Evolutionary conservation across 2,329 filamentous ascomycete species (phyloP).

Genomic region (Talaromyces sp.): DNA sequence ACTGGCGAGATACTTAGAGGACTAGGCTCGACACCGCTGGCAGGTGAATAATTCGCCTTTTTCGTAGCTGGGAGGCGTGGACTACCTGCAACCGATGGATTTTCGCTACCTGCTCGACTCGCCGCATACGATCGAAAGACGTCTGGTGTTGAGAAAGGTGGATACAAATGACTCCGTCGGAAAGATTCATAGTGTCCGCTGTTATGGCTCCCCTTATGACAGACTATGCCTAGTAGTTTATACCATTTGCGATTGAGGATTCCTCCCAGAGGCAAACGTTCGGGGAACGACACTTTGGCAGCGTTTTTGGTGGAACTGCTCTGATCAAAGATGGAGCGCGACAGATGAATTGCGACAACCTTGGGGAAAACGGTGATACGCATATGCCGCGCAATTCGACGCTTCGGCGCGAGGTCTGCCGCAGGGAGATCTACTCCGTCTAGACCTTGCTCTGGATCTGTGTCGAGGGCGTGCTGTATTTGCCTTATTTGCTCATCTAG

Average conservation of each 20-base stretch:
- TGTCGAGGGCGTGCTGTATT: constrained; percentile 68
- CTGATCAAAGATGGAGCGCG: constrained; percentile 83
- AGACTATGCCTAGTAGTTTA: constrained; percentile 80
- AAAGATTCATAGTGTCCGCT: constrained; percentile 98
- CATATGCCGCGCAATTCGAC: constrained; percentile 82
- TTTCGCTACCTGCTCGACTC: constrained; percentile 57
- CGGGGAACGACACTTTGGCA: constrained; percentile 89
- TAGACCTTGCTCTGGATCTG: constrained; percentile 74
- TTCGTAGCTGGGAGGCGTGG: constrained; percentile 43
- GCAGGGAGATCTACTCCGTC: constrained; percentile 73
- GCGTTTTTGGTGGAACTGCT: constrained; percentile 85
- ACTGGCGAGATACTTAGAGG: constrained; percentile 31
- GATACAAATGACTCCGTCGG: constrained; percentile 73
- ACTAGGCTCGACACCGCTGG: constrained; percentile 27
- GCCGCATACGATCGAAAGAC: constrained; percentile 72
- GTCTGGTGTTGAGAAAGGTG: constrained; percentile 78
- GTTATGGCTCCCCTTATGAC: constrained; percentile 91
- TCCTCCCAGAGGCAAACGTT: constrained; percentile 77
- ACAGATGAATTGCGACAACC: constrained; percentile 86
- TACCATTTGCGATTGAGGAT: constrained; percentile 76
- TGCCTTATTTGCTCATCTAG: constrained; percentile 60
- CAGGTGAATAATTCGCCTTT: constrained; percentile 23
- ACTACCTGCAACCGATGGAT: constrained; percentile 48
- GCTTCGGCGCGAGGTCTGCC: constrained; percentile 68
- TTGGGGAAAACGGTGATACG: constrained; percentile 85